Evolutionary conservation across 2,329 filamentous ascomycete species (phyloP), one percentile per base, ranked within the genome.

Genomic region (Hymenoscyphus albidus): DNA sequence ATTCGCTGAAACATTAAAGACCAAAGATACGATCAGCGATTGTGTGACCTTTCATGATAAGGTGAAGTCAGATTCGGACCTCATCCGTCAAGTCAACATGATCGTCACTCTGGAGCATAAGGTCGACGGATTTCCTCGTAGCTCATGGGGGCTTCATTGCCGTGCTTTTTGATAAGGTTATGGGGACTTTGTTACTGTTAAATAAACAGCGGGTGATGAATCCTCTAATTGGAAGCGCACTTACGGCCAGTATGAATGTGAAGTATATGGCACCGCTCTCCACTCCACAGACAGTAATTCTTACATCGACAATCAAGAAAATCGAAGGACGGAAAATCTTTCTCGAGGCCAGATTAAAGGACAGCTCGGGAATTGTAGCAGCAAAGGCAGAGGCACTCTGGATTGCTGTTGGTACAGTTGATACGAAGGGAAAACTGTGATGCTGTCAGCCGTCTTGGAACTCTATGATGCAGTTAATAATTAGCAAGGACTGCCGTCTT

Each of bases 321-420:
- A 54, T 54, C 10, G 48, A 54, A 54, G 18, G 48, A 10, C 18
- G 48, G 7, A 54, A 54, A 54, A 27, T 54, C 18, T 54, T 14
- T 13, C 22, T 54, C 7, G 48, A 27, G 5, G 48, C 48, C 10
- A 54, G 18, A 54, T 54, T 54, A 22, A 54, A 54, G 18, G 62
- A 58, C 10, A 22, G 35, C 18, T 18, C 9, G 6, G 56, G 56
- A 38, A 16, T 38, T 38, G 56, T 12, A n/a, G 13, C 7, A 22
- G 32, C 56, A 38, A 58, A 58, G 32, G 56, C 56, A 18, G 56
- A 58, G 18, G 60, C 16, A 42, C 39, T 51, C 5, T 58, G 56
- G 56, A 58, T 58, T 38, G 22, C 27, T 39, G 48, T 55, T 12
- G 27, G 13, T 55, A 4, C 9, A 35, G 35, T 27, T 27, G 35